A percentile compares a stretch with the other conserved stretches of the same genome.
Evolutionary conservation across 176 grass and related monocot species (phyloP).

Genomic region (Phoenix dactylifera): DNA sequence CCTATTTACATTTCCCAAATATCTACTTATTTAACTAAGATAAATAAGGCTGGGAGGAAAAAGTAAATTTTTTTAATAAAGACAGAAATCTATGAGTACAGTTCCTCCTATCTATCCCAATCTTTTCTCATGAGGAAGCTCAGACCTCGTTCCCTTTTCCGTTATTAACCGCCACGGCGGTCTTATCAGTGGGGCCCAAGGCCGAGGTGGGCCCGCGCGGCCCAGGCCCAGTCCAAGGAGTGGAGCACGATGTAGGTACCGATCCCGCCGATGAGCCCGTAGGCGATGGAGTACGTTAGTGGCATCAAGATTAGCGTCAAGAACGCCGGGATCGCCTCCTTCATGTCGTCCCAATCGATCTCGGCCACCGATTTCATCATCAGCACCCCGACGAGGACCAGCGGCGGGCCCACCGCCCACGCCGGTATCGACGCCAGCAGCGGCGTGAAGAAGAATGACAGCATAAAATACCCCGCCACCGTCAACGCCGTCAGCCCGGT

Average conservation of each 20-base stretch:
- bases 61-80: too few relatives aligned
- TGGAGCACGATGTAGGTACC: conserved; percentile 2
- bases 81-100: too few relatives aligned
- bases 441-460: conserved; percentile 4
- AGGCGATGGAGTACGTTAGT: conserved; percentile 1
- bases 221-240: neutral
- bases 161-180: neutral
- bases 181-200: neutral
- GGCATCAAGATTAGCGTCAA: neutral
- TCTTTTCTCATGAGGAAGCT: too few relatives aligned
- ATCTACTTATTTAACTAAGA: too few relatives aligned
- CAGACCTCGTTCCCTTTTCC: too few relatives aligned
- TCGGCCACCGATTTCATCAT: conserved; percentile 1
- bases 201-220: neutral
- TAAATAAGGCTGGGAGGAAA: too few relatives aligned
- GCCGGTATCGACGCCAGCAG: conserved; percentile 2
- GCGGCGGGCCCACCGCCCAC: neutral
- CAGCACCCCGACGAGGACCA: neutral
- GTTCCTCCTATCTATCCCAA: too few relatives aligned
- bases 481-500: conserved; percentile 7
- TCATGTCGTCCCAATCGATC: conserved; percentile 8
- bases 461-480: neutral
- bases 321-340: conserved; percentile 4
- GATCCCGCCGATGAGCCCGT: conserved; percentile 3
- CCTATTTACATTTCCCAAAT: too few relatives aligned